Conservation (phyloP, 2,329 filamentous ascomycete genomes). For the Elsinoe fawcettii region DNA sequence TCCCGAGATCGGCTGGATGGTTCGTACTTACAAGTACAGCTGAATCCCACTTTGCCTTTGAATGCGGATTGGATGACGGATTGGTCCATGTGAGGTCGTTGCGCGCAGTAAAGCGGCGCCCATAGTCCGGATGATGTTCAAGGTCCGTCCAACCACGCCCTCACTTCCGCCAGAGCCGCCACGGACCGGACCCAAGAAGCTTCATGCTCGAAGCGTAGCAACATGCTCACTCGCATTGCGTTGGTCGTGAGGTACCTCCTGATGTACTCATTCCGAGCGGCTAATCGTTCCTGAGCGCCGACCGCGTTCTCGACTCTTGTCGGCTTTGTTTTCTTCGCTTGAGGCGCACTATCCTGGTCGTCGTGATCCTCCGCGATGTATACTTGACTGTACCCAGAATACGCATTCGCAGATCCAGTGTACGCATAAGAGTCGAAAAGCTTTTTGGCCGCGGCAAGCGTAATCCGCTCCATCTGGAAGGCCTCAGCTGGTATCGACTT, state of each 20-base stretch:
- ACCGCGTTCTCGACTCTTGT: neutral
- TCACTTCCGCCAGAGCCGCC: neutral
- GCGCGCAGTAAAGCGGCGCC: neutral
- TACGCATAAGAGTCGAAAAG: neutral
- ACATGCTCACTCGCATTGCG: neutral
- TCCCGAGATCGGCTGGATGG: neutral
- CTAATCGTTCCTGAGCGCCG: neutral
- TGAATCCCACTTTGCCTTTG: neutral
- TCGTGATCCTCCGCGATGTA: neutral
- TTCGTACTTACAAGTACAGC: neutral
- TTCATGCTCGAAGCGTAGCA: neutral
- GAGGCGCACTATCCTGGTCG: neutral
- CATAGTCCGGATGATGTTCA: neutral
- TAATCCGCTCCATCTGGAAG: neutral
- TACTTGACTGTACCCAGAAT: neutral
- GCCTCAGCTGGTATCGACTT: neutral
- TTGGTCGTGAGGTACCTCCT: neutral
- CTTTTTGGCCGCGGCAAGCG: neutral
- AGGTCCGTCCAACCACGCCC: neutral
- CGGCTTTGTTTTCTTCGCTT: neutral
- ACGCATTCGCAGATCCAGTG: neutral
- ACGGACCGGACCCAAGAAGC: neutral
- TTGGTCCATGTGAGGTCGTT: neutral
- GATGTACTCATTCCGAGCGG: neutral
- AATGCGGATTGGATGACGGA: neutral